These are phyloP conservation scores for Fragaria nilgerrensis DNA, from an alignment of 306 rosid species.

Conservation along the genomic window DNA sequence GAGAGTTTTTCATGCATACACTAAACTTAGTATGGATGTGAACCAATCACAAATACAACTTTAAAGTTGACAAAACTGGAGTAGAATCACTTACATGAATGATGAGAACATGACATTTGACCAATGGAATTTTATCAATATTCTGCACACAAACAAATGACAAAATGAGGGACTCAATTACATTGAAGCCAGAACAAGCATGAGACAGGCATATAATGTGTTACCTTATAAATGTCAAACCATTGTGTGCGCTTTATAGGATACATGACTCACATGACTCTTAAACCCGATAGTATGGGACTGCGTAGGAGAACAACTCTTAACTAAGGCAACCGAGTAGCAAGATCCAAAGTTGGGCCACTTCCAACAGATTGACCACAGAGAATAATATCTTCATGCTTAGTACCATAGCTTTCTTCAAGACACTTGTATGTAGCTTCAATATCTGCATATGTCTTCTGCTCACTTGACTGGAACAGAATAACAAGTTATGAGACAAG, in stretches of 20 bases:
- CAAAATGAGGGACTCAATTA: constrained; percentile 21
- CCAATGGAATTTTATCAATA: constrained; percentile 80
- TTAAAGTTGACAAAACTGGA: constrained; percentile 18
- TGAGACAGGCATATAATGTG: constrained; percentile 7
- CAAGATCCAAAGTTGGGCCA: constrained; percentile 93
- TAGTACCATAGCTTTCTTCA: constrained; percentile 47
- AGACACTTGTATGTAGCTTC: too few species aligned
- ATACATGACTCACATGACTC: constrained; percentile 64
- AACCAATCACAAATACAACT: neutral
- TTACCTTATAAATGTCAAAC: constrained; percentile 94
- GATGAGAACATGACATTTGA: constrained; percentile 84
- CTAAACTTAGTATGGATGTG: neutral
- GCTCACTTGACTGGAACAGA: too few species aligned
- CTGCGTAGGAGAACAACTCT: constrained; percentile 90
- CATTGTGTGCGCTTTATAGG: constrained; percentile 86
- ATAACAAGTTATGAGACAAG: too few species aligned
- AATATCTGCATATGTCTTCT: too few species aligned
- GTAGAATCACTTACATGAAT: constrained; percentile 68
- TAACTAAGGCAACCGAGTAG: constrained; percentile 71
- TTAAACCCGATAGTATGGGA: constrained; percentile 88
- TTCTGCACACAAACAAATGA: constrained; percentile 49
- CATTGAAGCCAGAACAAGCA: constrained; percentile 9
- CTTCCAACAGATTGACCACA: constrained; percentile 97
- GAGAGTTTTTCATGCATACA: neutral
- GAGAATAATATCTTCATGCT: constrained; percentile 82